Conservation (phyloP, 208 protist species). For the Trichomonas vaginalis region DNA sequence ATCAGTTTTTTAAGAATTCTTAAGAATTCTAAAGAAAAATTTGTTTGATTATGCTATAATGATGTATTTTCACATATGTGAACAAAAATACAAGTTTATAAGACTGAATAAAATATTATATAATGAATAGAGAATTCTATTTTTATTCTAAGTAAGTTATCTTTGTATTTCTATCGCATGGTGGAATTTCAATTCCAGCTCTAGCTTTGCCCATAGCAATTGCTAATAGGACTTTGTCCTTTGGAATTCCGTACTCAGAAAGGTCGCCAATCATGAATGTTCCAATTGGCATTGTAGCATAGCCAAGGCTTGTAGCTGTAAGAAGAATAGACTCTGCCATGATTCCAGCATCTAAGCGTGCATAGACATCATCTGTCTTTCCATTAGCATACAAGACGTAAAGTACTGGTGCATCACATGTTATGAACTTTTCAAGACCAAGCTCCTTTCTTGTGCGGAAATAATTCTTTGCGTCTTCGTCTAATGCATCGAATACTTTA, state of each 20-base stretch:
- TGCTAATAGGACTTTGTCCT: neutral
- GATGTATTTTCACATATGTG: too few species aligned
- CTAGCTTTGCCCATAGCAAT: neutral
- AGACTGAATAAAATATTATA: too few species aligned
- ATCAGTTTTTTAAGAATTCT: too few species aligned
- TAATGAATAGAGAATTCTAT: too few species aligned
- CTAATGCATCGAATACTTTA: neutral
- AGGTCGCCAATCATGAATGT: neutral
- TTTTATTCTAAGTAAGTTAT: neutral
- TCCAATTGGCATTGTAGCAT: neutral
- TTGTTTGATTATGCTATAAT: too few species aligned
- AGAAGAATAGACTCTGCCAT: neutral
- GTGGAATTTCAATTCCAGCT: neutral
- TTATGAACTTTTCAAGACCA: neutral
- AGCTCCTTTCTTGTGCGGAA: neutral
- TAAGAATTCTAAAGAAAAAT: too few species aligned
- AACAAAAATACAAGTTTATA: too few species aligned
- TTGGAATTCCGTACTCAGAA: neutral
- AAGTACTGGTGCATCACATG: neutral
- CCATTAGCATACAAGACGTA: neutral
- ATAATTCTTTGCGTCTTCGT: neutral
- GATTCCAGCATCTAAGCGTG: neutral
- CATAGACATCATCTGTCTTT: neutral
- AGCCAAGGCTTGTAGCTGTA: neutral
- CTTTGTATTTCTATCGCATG: neutral